Conservation (phyloP, 768 basidiomycete genomes). For the Mycena belliarum region DNA sequence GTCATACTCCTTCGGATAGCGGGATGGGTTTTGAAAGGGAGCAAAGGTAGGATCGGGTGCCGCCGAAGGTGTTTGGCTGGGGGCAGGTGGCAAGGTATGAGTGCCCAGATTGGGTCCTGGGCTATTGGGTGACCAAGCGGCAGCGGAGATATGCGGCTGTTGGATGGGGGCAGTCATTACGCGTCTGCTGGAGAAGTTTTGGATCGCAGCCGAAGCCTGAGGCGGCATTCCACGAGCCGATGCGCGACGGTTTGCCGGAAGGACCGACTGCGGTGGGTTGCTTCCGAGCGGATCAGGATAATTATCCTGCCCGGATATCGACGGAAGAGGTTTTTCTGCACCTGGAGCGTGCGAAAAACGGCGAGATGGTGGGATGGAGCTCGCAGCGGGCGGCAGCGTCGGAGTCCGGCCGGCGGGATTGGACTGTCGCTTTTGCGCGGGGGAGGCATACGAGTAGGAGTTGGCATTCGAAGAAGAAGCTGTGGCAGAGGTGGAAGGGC, state of each 20-base stretch:
- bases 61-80: constrained; percentile 5
- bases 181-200: constrained; percentile 12
- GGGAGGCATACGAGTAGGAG: background rate
- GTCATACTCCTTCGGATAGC: constrained; percentile 12
- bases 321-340: constrained; percentile 21
- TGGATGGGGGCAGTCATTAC: constrained; percentile 12
- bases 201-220: constrained; percentile 13
- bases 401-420: constrained; percentile 4
- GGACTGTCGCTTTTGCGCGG: constrained; percentile 7
- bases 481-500: constrained; percentile 2
- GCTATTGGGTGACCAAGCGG: constrained; percentile 1
- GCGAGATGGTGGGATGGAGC: constrained; percentile 8
- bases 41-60: background rate
- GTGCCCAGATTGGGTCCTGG: constrained; percentile 1
- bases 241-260: constrained; percentile 20
- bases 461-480: constrained; percentile 15
- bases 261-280: constrained; percentile 17
- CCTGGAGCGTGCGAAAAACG: constrained; percentile 14
- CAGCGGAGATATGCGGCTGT: constrained; percentile 7
- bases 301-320: constrained; percentile 4
- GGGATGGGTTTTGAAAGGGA: constrained; percentile 6
- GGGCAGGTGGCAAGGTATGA: background rate
- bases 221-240: constrained; percentile 8
- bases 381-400: constrained; percentile 2
- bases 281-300: constrained; percentile 20